These are phyloP conservation scores for Chlorella sp. DNA, from an alignment of 139 green algal genomes.

Conservation along the genomic window DNA sequence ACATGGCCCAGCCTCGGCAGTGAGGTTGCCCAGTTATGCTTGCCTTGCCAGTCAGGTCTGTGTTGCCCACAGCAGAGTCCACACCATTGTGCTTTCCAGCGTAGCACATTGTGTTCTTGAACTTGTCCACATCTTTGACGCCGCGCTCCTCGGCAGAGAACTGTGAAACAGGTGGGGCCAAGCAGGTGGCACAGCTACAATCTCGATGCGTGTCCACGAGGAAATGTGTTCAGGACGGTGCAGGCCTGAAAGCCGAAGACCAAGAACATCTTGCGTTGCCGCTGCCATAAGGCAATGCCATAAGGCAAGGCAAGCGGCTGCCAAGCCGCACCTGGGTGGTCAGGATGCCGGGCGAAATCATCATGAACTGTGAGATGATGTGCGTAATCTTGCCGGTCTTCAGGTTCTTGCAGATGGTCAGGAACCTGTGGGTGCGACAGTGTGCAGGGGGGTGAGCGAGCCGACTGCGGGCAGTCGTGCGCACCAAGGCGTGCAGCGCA, in stretches of 20 bases:
- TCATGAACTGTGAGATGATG: constrained; percentile 18
- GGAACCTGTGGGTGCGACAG: neutral
- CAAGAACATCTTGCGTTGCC: too few relatives aligned
- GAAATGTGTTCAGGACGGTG: too few relatives aligned
- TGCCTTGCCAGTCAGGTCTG: constrained; percentile 29
- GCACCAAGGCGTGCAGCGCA: too few relatives aligned
- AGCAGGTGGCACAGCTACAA: too few relatives aligned
- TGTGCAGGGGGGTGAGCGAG: neutral
- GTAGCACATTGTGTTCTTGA: constrained; percentile 34
- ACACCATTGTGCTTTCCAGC: constrained; percentile 2
- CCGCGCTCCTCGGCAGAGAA: constrained; percentile 28
- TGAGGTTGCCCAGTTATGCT: too few relatives aligned
- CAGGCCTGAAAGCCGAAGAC: neutral
- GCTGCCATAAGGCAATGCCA: too few relatives aligned
- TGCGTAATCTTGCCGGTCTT: neutral
- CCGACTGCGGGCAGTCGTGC: too few relatives aligned
- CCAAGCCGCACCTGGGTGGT: neutral
- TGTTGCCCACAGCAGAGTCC: constrained; percentile 13
- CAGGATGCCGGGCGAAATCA: constrained; percentile 33
- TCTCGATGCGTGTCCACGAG: too few relatives aligned
- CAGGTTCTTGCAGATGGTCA: constrained; percentile 14
- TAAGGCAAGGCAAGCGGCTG: neutral
- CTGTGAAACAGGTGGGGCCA: neutral
- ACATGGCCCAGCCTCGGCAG: too few relatives aligned
- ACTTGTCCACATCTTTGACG: constrained; percentile 3